phyloP scores from a whole-genome alignment of 768 basidiomycete species.

The Macrocybe gigantea region DNA sequence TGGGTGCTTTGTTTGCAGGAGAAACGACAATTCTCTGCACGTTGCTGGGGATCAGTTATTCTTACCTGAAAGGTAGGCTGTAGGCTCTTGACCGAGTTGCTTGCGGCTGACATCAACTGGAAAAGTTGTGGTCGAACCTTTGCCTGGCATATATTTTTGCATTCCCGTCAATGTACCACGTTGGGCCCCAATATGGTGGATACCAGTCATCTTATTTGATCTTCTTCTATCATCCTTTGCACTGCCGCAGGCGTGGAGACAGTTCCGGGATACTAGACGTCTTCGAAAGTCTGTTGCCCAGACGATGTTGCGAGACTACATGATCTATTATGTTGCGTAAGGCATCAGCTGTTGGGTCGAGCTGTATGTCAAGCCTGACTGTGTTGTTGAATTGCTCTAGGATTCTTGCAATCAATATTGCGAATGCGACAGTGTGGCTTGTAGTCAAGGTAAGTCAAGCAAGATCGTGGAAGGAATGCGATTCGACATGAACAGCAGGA shows the following conservation, averaged over 20 bases:
- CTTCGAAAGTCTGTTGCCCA: neutral
- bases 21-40: too few species aligned
- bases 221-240: neutral
- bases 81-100: too few species aligned
- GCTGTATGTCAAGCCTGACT: neutral
- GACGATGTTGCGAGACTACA: slow-evolving; percentile 1
- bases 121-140: neutral
- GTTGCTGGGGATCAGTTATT: too few species aligned
- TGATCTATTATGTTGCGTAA: slow-evolving; percentile 4
- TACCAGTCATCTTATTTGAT: slow-evolving; percentile 3
- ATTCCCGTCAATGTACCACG: neutral
- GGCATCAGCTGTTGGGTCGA: neutral
- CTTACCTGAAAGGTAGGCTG: too few species aligned
- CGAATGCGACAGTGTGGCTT: neutral
- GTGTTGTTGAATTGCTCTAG: neutral
- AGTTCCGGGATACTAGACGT: neutral
- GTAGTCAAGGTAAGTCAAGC: neutral
- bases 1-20: too few species aligned
- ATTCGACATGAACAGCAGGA: neutral
- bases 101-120: too few species aligned
- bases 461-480: neutral
- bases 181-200: slow-evolving; percentile 5
- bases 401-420: neutral
- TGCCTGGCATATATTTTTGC: slow-evolving; percentile 1
- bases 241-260: neutral